Evolutionary conservation across 768 basidiomycete species (phyloP).

Genomic region (Lactarius trivialis): DNA sequence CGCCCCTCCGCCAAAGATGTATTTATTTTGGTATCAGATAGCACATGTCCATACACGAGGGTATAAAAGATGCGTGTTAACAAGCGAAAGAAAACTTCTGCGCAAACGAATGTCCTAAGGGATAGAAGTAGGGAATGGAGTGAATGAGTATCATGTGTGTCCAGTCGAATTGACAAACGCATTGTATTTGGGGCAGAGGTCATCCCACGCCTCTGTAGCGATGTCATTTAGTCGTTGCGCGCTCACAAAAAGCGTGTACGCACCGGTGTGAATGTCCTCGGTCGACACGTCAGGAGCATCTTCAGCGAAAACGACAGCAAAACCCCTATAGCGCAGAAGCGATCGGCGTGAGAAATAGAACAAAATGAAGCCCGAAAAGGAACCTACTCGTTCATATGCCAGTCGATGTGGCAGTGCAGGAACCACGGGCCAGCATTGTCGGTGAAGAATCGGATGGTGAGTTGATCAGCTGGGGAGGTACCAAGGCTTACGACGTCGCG

Average conservation of each 20-base stretch:
- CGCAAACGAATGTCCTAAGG: background rate
- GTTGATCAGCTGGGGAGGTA: background rate
- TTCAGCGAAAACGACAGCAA: slow-evolving; percentile 22
- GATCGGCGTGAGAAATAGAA: background rate
- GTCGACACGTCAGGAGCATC: slow-evolving; percentile 11
- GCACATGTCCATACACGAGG: background rate
- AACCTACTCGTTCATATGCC: slow-evolving; percentile 27
- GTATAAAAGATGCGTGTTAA: background rate
- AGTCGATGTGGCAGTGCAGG: slow-evolving; percentile 31
- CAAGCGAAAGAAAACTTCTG: background rate
- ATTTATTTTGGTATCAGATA: background rate
- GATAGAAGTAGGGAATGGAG: background rate
- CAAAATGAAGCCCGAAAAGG: background rate
- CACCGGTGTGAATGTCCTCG: background rate
- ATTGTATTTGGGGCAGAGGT: slow-evolving; percentile 19
- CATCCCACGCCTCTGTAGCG: slow-evolving; percentile 9
- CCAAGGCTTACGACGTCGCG: slow-evolving; percentile 38
- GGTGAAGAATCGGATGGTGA: slow-evolving; percentile 28
- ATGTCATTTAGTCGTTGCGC: background rate
- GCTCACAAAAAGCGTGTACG: background rate
- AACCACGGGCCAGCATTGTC: slow-evolving; percentile 30
- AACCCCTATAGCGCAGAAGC: slow-evolving; percentile 5
- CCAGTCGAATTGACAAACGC: background rate
- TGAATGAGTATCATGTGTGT: background rate
- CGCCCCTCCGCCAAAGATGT: no score